Conservation (phyloP, 352 stramenopile species). For the Blastocystis sp. region DNA sequence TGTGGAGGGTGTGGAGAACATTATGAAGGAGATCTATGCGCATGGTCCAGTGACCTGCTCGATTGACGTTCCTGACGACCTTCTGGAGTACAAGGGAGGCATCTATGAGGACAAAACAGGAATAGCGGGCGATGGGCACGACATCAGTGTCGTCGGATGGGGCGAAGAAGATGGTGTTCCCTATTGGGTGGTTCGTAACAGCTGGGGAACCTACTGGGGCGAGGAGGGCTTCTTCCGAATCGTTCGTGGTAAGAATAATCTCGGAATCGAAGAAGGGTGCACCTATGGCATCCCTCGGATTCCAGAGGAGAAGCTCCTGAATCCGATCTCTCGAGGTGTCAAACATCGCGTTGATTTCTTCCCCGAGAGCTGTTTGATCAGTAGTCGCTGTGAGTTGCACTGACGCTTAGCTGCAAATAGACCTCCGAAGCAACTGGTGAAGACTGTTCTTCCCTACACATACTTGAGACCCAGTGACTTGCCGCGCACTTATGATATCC, state of each 20-base stretch:
- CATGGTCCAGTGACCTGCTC: conserved; percentile 85
- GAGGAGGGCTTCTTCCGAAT: conserved; percentile 90
- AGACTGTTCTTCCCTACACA: conserved; percentile 70
- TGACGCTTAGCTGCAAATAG: neutral
- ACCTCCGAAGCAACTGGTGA: neutral
- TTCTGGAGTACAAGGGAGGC: conserved; percentile 83
- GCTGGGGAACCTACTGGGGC: conserved; percentile 85
- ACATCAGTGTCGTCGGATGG: conserved; percentile 90
- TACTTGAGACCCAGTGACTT: conserved; percentile 75
- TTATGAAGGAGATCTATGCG: conserved; percentile 91
- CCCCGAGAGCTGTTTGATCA: neutral
- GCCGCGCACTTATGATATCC: conserved; percentile 77
- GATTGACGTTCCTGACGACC: conserved; percentile 65
- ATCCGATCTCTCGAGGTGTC: neutral
- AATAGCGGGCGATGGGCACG: conserved; percentile 74
- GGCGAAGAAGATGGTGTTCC: conserved; percentile 75
- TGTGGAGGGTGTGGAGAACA: conserved; percentile 80
- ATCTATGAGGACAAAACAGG: conserved; percentile 83
- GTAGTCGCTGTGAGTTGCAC: neutral
- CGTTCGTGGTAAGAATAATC: conserved; percentile 80
- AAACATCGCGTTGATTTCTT: neutral
- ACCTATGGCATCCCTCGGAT: conserved; percentile 77
- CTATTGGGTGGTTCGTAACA: conserved; percentile 92
- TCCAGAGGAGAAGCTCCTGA: neutral
- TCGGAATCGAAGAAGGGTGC: conserved; percentile 86